Evolutionary conservation across 805 yeast genomes (phyloP), one percentile per base, ranked within the genome.

Genomic region (Starmerella floris): DNA sequence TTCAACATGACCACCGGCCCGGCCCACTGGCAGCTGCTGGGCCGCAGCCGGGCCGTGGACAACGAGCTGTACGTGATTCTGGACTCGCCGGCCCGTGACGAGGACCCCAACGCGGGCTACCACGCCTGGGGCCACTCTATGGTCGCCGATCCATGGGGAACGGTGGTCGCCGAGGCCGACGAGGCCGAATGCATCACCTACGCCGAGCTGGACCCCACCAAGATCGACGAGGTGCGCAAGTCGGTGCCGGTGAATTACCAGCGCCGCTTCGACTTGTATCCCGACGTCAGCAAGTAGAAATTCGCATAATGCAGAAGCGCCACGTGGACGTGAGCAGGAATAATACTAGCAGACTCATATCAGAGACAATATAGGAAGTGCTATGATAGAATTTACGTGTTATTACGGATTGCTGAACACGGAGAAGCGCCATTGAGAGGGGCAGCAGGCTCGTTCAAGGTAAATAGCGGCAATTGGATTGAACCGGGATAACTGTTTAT

Each of bases 1-100:
- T 91, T 93, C 68, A 91, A 95, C 9, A 70, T 79, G 61, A 79
- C 79, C 50, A 88, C 98, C 0, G 98, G 98, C 0, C 81, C 81
- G 34, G 79, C 87, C 2, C 98, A 88, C 58, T 88, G 96, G 94
- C 73, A 75, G 42, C 60, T 76, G 15, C 64, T 88, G 41, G 95
- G 82, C 0, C 67, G 77, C 27, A 79, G 94, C 0, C 68, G 96
- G 37, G 97, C 97, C 3, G 73, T 88, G 5, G 95, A 87, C 57
- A 73, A 91, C 9, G 96, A 91, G 61, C 65, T 80, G 41, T 91
- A 71, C 58, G 94, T 85, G 8, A 63, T 88, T 2, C 70, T 84
- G 76, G 85, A 94, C 17, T 53, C 57, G 26, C 58, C 57, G 3
- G 83, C 95, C 6, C 72, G 96, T 55, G 84, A 83, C 57, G 82